These are phyloP conservation scores for Calycina herbarum DNA, from an alignment of 2,329 filamentous ascomycete genomes.

Conservation along the genomic window DNA sequence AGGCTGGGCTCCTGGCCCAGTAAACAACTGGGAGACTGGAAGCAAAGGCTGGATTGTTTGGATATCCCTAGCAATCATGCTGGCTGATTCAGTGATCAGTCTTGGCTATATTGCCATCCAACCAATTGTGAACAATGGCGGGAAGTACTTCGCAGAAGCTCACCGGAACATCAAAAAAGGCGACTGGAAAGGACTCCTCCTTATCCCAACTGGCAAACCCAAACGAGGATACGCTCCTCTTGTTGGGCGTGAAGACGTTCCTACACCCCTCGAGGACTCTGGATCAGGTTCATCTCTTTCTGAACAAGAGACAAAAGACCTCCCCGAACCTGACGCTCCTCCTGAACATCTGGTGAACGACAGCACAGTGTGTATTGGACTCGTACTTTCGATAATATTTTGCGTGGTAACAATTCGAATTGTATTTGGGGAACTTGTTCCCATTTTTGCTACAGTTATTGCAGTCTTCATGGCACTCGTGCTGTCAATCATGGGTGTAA, in stretches of 20 bases:
- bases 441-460: conserved; percentile 70
- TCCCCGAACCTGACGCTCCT: conserved; percentile 71
- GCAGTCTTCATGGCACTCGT: conserved; percentile 84
- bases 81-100: conserved; percentile 88
- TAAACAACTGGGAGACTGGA: conserved; percentile 85
- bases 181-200: conserved; percentile 35
- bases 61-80: conserved; percentile 94
- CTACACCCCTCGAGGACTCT: conserved; percentile 21
- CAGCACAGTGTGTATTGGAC: conserved; percentile 69
- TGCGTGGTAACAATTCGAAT: conserved; percentile 81
- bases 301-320: conserved; percentile 29
- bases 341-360: conserved; percentile 76
- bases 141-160: conserved; percentile 40
- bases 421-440: conserved; percentile 81
- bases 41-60: conserved; percentile 99
- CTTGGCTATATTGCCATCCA: conserved; percentile 74
- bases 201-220: conserved; percentile 20
- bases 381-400: conserved; percentile 73
- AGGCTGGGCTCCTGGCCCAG: conserved; percentile 86
- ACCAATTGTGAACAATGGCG: conserved; percentile 54
- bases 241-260: conserved; percentile 23
- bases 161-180: conserved; percentile 29
- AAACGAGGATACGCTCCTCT: conserved; percentile 34
- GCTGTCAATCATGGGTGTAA: conserved; percentile 73
- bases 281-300: conserved; percentile 8